Evolutionary conservation across 1,139 yeast species (phyloP).

Genomic region (Saccharomyces hybrid): DNA sequence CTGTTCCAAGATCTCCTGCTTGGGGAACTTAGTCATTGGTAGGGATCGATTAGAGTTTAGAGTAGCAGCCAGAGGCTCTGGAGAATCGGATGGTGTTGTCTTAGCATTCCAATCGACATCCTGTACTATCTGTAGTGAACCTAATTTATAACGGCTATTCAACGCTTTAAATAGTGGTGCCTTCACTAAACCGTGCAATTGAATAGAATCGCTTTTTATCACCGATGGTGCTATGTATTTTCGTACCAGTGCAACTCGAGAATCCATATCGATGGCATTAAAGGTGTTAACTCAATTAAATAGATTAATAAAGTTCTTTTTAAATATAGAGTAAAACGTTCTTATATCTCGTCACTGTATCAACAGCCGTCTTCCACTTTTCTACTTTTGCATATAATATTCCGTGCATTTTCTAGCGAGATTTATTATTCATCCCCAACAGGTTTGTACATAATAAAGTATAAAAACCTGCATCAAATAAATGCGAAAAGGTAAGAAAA

Average conservation of each 20-base stretch:
- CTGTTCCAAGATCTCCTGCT: constrained; percentile 13
- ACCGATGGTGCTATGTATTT: neutral
- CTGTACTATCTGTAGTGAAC: neutral
- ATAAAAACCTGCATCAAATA: neutral
- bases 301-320: neutral
- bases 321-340: neutral
- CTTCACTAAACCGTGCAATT: neutral
- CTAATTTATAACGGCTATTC: neutral
- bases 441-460: neutral
- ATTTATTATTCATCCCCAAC: neutral
- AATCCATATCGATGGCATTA: neutral
- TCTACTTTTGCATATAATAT: neutral
- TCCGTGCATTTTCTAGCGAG: neutral
- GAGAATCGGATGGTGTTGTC: neutral
- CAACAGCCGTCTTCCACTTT: neutral
- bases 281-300: too few relatives aligned
- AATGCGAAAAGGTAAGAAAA: neutral
- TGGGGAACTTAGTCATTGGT: constrained; percentile 20
- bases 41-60: constrained; percentile 16
- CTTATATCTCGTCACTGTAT: neutral
- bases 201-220: neutral
- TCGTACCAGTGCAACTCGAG: neutral
- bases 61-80: neutral
- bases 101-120: neutral
- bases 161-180: neutral